Evolutionary conservation across 306 rosid species (phyloP).

Genomic region (Castanea crenata): DNA sequence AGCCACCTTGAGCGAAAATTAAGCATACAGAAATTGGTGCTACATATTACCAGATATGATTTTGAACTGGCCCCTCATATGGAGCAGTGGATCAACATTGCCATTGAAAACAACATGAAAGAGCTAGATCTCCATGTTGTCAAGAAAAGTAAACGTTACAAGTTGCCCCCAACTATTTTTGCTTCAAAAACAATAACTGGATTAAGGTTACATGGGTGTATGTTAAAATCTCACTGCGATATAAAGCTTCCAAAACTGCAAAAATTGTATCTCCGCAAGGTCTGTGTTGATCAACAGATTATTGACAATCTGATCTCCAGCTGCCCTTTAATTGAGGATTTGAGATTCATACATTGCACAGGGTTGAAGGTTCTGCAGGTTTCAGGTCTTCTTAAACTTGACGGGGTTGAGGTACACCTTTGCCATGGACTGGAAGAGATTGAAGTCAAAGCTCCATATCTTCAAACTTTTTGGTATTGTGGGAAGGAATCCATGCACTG

Average conservation of each 20-base stretch:
- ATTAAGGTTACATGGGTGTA: constrained; percentile 35
- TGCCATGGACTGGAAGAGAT: constrained; percentile 31
- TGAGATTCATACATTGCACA: constrained; percentile 45
- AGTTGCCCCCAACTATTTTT: constrained; percentile 19
- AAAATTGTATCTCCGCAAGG: constrained; percentile 31
- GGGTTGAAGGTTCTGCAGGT: constrained; percentile 36
- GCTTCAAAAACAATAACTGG: constrained; percentile 19
- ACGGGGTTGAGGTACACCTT: constrained; percentile 36
- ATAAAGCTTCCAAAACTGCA: constrained; percentile 31
- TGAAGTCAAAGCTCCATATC: constrained; percentile 39
- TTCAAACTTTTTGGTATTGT: constrained; percentile 57
- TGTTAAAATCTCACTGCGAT: not conserved
- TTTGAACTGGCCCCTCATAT: not conserved
- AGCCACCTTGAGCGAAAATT: not conserved
- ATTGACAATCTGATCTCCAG: constrained; percentile 30
- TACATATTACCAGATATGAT: constrained; percentile 25
- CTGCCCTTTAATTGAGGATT: constrained; percentile 45
- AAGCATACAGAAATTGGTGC: constrained; percentile 22
- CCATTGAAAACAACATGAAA: constrained; percentile 6
- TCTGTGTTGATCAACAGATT: not conserved
- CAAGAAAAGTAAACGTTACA: not conserved
- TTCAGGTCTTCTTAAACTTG: constrained; percentile 11
- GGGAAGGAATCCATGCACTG: constrained; percentile 31
- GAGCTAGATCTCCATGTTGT: constrained; percentile 39
- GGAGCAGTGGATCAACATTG: constrained; percentile 23